phyloP scores from a whole-genome alignment of 1,139 yeast species.

The Zhuliangozyma parablackwelliae region DNA sequence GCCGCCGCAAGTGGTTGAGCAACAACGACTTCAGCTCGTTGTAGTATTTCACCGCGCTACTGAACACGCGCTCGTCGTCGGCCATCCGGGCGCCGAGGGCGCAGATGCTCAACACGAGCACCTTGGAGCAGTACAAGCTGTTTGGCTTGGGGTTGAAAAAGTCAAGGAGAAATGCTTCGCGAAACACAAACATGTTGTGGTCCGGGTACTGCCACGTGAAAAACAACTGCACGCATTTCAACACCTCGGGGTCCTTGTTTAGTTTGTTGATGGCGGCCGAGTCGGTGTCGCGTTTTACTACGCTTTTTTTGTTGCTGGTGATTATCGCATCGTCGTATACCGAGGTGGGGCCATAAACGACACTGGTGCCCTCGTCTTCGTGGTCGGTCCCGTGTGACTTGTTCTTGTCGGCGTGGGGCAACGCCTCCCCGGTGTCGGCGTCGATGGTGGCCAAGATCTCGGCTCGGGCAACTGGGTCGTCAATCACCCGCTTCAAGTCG shows the following conservation, averaged over 20 bases:
- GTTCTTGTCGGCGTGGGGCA: conserved; percentile 5
- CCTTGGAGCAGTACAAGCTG: conserved; percentile 47
- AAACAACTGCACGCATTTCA: conserved; percentile 50
- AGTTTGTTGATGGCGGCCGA: conserved; percentile 11
- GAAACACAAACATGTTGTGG: conserved; percentile 55
- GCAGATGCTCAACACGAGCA: conserved; percentile 50
- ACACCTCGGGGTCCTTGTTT: conserved; percentile 38
- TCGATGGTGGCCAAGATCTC: conserved; percentile 8
- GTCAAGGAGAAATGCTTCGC: conserved; percentile 62
- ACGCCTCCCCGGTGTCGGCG: conserved; percentile 11
- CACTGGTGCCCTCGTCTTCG: conserved; percentile 17
- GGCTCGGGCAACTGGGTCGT: too few relatives aligned
- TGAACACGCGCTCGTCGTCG: conserved; percentile 35
- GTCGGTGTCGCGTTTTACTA: conserved; percentile 14
- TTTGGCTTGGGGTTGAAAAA: conserved; percentile 48
- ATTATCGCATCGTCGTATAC: conserved; percentile 38
- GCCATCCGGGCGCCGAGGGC: conserved; percentile 54
- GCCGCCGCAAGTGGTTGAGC: conserved; percentile 35
- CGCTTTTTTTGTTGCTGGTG: conserved; percentile 14
- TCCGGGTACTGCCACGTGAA: conserved; percentile 67
- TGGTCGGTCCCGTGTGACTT: conserved; percentile 4
- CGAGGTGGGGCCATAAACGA: conserved; percentile 50
- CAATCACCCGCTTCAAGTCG: conserved; percentile 12
- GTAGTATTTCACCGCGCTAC: conserved; percentile 39
- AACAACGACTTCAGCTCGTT: conserved; percentile 41